These are phyloP conservation scores for Botrytis cinerea DNA, from an alignment of 2,329 filamentous ascomycete species.

Conservation along the genomic window DNA sequence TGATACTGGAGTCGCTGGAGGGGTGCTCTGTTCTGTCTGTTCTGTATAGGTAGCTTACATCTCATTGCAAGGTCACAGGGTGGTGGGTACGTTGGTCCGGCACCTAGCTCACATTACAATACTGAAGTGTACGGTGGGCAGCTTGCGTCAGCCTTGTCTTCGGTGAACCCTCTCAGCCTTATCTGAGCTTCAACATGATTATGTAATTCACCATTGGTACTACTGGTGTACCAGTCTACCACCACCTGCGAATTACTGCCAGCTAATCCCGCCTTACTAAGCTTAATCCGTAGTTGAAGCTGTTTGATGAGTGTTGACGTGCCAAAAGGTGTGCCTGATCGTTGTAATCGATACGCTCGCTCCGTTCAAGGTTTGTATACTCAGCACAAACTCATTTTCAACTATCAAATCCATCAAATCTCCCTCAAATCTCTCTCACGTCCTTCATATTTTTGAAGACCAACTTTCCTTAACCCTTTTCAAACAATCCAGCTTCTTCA, in stretches of 20 bases:
- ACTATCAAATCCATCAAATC: neutral
- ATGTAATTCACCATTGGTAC: neutral
- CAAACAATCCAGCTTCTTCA: neutral
- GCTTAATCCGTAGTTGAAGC: conserved; percentile 12
- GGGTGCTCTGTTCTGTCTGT: too few relatives aligned
- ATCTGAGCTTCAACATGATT: neutral
- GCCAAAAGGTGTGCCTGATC: conserved; percentile 25
- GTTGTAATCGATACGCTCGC: neutral
- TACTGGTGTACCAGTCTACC: too few relatives aligned
- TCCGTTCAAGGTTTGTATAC: neutral
- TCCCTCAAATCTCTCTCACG: neutral
- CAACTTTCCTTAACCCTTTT: neutral
- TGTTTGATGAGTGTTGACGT: conserved; percentile 20
- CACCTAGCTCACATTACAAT: too few relatives aligned
- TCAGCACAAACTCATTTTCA: neutral
- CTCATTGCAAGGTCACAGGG: too few relatives aligned
- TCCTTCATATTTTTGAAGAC: neutral
- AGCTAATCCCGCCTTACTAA: neutral
- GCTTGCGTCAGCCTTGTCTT: neutral
- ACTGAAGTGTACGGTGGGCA: too few relatives aligned
- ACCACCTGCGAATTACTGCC: neutral
- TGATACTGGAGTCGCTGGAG: too few relatives aligned
- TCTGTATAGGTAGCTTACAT: too few relatives aligned
- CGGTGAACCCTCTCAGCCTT: neutral
- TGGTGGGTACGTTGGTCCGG: too few relatives aligned